Evolutionary conservation across 2,329 filamentous ascomycete genomes (phyloP).

Genomic region (Paecilomyces niveus): DNA sequence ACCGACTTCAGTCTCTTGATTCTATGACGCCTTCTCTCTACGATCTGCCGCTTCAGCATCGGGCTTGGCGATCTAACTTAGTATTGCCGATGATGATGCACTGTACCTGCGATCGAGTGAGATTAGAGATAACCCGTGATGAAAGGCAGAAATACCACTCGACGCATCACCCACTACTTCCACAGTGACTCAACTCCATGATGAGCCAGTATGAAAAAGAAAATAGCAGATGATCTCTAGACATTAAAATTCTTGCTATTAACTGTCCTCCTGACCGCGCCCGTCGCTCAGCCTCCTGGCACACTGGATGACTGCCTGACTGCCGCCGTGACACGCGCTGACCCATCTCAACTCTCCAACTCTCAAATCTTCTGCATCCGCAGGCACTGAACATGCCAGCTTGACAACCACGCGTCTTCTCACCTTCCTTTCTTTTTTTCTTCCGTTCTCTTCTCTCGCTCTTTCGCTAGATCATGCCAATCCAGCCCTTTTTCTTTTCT

Average conservation of each 20-base stretch:
- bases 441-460: not conserved
- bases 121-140: too few species aligned
- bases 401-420: not conserved
- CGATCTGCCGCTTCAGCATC: not conserved
- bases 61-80: not conserved
- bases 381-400: not conserved
- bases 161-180: not conserved
- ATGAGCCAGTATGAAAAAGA: not conserved
- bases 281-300: not conserved
- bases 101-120: not conserved
- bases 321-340: not conserved
- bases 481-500: constrained; percentile 13
- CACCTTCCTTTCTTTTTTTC: not conserved
- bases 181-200: not conserved
- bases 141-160: not conserved
- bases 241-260: not conserved
- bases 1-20: not conserved
- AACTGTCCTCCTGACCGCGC: not conserved
- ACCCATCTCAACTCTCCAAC: not conserved
- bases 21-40: not conserved
- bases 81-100: not conserved
- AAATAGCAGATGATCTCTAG: not conserved
- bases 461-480: constrained; percentile 22
- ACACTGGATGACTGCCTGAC: not conserved
- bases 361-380: not conserved